Evolutionary conservation across 2,329 filamentous ascomycete genomes (phyloP), one percentile per base, ranked within the genome.

Genomic region (Emergomyces orientalis): DNA sequence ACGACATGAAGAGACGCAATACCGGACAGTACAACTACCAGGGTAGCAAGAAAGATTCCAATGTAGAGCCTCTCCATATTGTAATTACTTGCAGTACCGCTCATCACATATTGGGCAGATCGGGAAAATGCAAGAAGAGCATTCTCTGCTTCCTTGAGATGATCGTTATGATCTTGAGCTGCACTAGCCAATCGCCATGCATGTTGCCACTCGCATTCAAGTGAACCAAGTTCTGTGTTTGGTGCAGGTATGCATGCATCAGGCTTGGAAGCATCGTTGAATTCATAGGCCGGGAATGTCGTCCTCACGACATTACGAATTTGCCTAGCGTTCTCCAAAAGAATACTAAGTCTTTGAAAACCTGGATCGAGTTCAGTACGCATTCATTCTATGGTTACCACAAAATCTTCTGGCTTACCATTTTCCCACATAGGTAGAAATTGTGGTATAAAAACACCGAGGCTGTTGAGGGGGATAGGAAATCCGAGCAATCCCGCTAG

Each of bases 41-140:
- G 61, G 2, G 72, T 60, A 32, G 79, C 71, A 43, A 81, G 72
- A 43, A 68, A 55, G 51, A 73, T 67, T 54, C 76, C 71, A 65
- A 73, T 14, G 65, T 66, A 65, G 66, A 76, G 71, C 64, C 70
- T 85, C 0, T 80, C 71, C 66, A 95, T 80, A 71, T 96, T 83
- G 73, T 99, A 99, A 72, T 96, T 95, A 74, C 91, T 97, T 4
- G 94, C 92, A 72, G 94, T 91, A 69, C 86, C 88, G 69, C 90
- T 95, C 83, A 99, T 89, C 19, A 91, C 77, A 27, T 84, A 81
- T 73, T 97, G 94, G 0, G 91, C 88, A 62, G 81, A 78, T 60
- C 80, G 82, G 59, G 91, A 82, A 81, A 94, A 95, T 74, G 80
- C 64, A 11, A 72, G 49, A 57, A 73, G 59, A 59, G 69, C 68